A percentile compares a stretch with the other conserved stretches of the same genome.
phyloP scores from a whole-genome alignment of 768 basidiomycete species.

The Obba rivulosa region DNA sequence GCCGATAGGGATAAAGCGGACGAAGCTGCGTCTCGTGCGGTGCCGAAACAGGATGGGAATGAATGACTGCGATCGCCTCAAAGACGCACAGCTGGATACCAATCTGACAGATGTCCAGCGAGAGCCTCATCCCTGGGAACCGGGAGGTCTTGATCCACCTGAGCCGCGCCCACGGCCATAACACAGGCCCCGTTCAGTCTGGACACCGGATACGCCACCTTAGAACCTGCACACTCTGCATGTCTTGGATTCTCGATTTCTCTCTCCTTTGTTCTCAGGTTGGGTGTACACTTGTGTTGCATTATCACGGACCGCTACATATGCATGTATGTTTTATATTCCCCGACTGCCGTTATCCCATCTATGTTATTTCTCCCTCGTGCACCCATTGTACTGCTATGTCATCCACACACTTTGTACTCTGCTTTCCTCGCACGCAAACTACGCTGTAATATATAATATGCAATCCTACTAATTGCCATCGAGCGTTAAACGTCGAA shows the following conservation, averaged over 20 bases:
- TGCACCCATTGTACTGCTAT: not conserved
- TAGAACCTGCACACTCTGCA: no score
- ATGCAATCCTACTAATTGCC: not conserved
- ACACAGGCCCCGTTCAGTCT: no score
- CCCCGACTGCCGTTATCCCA: not conserved
- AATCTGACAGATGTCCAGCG: slow-evolving; percentile 72
- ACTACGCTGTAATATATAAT: not conserved
- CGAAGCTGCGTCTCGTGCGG: slow-evolving; percentile 75
- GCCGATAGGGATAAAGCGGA: slow-evolving; percentile 76
- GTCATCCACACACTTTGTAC: not conserved
- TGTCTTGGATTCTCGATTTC: not conserved
- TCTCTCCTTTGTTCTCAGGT: not conserved
- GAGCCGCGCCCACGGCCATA: not conserved
- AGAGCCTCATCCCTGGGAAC: slow-evolving; percentile 54
- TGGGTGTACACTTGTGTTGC: not conserved
- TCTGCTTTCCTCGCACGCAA: not conserved
- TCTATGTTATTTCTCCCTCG: not conserved
- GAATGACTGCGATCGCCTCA: slow-evolving; percentile 66
- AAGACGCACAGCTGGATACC: slow-evolving; percentile 73
- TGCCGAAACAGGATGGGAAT: slow-evolving; percentile 75
- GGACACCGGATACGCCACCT: no score
- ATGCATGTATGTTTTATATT: not conserved
- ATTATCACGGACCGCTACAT: not conserved
- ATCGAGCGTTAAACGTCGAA: slow-evolving; percentile 62
- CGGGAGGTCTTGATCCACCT: slow-evolving; percentile 1